These are phyloP conservation scores for Penicillium steckii DNA, from an alignment of 495 filamentous ascomycete genomes.

Conservation along the genomic window DNA sequence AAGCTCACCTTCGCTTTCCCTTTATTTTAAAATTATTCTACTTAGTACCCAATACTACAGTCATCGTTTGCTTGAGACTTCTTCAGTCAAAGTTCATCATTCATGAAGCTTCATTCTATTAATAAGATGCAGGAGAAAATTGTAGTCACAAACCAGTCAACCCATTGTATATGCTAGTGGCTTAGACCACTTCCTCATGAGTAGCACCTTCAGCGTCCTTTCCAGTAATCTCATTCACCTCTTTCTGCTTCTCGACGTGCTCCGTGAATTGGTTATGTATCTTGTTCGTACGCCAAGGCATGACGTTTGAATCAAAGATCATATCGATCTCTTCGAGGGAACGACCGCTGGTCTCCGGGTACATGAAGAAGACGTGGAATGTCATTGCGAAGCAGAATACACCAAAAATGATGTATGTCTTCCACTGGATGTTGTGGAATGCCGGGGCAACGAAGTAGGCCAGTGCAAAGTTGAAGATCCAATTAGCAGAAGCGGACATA, in stretches of 20 bases:
- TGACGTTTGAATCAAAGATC: conserved; percentile 32
- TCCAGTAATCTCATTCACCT: conserved; percentile 1
- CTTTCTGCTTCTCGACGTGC: conserved; percentile 24
- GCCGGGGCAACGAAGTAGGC: conserved; percentile 69
- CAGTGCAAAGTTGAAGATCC: conserved; percentile 76
- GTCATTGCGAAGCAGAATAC: conserved; percentile 63
- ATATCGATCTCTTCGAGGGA: conserved; percentile 68
- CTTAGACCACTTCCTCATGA: conserved; percentile 24
- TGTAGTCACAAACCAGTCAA: not conserved
- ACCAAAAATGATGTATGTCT: conserved; percentile 73
- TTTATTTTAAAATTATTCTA: too few relatives aligned
- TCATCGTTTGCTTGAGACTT: too few relatives aligned
- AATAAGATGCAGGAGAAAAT: too few relatives aligned
- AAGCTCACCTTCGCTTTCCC: too few relatives aligned
- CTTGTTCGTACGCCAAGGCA: conserved; percentile 27
- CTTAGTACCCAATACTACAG: too few relatives aligned
- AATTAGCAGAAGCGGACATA: conserved; percentile 66
- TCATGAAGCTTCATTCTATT: not conserved
- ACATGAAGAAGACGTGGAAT: conserved; percentile 64
- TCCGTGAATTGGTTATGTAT: conserved; percentile 27
- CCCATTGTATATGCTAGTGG: not conserved
- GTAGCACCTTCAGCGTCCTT: conserved; percentile 1
- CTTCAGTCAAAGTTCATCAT: too few relatives aligned
- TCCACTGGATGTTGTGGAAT: conserved; percentile 71
- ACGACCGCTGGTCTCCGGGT: conserved; percentile 70